Conservation (phyloP, 2,329 filamentous ascomycete species). For the Monosporascus ibericus region DNA sequence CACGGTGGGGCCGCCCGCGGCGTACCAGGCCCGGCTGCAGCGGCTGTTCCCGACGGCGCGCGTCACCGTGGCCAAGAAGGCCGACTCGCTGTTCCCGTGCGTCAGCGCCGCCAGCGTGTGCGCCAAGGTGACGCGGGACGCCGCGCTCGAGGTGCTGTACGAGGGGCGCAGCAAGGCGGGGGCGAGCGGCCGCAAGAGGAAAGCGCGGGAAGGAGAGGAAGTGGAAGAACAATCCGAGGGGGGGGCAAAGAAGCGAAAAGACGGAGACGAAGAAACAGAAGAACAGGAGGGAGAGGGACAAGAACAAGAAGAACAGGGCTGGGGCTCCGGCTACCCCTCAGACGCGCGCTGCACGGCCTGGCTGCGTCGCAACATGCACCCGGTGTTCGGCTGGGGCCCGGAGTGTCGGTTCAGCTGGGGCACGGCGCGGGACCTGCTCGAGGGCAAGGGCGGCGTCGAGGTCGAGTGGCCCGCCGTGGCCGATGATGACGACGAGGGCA, state of each 20-base stretch:
- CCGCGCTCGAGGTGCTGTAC: slow-evolving; percentile 76
- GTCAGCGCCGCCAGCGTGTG: slow-evolving; percentile 92
- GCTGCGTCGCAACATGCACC: slow-evolving; percentile 83
- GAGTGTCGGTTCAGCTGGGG: slow-evolving; percentile 96
- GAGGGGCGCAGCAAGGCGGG: slow-evolving; percentile 35
- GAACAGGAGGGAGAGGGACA: slow-evolving; percentile 25
- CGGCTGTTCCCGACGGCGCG: slow-evolving; percentile 72
- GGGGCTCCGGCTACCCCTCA: slow-evolving; percentile 92
- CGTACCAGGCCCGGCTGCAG: slow-evolving; percentile 81
- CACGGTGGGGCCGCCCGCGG: slow-evolving; percentile 76
- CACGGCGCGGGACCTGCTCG: slow-evolving; percentile 88
- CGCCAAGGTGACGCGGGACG: slow-evolving; percentile 92
- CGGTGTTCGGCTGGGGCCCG: slow-evolving; percentile 88
- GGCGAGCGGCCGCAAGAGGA: slow-evolving; percentile 3
- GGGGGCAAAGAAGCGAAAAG: neutral
- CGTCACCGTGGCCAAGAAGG: slow-evolving; percentile 81
- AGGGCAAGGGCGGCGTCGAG: slow-evolving; percentile 63
- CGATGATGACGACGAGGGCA: slow-evolving; percentile 50
- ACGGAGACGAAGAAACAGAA: slow-evolving; percentile 15
- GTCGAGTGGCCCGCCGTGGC: slow-evolving; percentile 74
- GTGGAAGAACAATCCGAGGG: neutral
- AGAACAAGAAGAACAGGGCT: slow-evolving; percentile 44
- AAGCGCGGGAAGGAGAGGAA: neutral
- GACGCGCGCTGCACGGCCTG: slow-evolving; percentile 76
- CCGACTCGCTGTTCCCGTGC: slow-evolving; percentile 85